Conservation (phyloP, 2,329 filamentous ascomycete genomes). For the Daldinia sp. region DNA sequence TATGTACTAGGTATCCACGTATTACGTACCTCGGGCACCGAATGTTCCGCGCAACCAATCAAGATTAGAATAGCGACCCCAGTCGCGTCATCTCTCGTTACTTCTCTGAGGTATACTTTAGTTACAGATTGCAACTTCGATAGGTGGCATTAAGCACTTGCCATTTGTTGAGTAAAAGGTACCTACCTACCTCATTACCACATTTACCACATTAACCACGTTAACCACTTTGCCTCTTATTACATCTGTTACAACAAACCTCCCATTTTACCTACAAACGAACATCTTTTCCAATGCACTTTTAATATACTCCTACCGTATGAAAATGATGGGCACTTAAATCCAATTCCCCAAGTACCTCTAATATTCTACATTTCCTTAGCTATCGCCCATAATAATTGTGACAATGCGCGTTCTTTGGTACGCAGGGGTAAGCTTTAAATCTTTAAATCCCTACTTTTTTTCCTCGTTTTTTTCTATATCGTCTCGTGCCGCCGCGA, state of each 20-base stretch:
- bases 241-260: no score
- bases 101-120: conserved; percentile 10
- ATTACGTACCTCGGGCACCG: conserved; percentile 12
- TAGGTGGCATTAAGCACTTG: conserved; percentile 37
- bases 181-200: conserved; percentile 4
- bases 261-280: conserved; percentile 16
- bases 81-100: conserved; percentile 33
- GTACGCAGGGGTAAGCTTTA: conserved; percentile 65
- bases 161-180: conserved; percentile 4
- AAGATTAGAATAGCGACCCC: conserved; percentile 10
- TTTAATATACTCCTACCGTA: conserved; percentile 10
- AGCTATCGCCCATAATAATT: conserved; percentile 24
- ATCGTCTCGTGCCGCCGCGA: neutral
- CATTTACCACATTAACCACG: neutral
- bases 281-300: conserved; percentile 25
- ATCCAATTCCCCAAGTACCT: conserved; percentile 35
- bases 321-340: conserved; percentile 50
- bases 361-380: conserved; percentile 14
- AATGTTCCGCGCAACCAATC: conserved; percentile 36
- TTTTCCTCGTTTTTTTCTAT: neutral
- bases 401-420: conserved; percentile 65
- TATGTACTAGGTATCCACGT: neutral
- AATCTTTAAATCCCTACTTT: conserved; percentile 18
- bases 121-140: conserved; percentile 17
- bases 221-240: no score